These are phyloP conservation scores for Sistotremastrum niveocremeum DNA, from an alignment of 768 basidiomycete species.

Conservation along the genomic window DNA sequence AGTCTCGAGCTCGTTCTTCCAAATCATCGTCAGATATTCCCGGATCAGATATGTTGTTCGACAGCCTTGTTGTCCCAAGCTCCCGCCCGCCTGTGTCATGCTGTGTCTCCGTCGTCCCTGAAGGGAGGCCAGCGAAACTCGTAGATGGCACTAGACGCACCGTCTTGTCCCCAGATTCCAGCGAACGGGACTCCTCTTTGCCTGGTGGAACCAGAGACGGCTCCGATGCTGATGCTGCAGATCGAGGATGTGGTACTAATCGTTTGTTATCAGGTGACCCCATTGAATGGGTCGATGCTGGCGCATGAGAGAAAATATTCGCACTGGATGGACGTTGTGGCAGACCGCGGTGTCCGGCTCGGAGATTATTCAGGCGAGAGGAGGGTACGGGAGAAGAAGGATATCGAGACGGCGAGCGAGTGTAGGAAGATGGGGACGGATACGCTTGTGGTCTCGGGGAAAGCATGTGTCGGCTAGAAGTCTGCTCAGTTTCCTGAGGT, in stretches of 20 bases:
- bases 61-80: too few relatives aligned
- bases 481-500: too few relatives aligned
- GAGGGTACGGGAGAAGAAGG: too few relatives aligned
- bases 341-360: too few relatives aligned
- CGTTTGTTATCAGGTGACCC: neutral
- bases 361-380: too few relatives aligned
- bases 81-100: too few relatives aligned
- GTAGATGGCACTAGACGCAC: slow-evolving; percentile 9
- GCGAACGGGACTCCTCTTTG: slow-evolving; percentile 30
- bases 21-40: slow-evolving; percentile 26
- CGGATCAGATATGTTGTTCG: too few relatives aligned
- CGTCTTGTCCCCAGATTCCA: slow-evolving; percentile 26
- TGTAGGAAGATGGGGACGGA: too few relatives aligned
- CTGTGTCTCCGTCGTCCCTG: neutral
- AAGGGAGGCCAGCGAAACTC: neutral
- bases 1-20: slow-evolving; percentile 50
- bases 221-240: slow-evolving; percentile 67
- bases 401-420: too few relatives aligned
- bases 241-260: slow-evolving; percentile 35
- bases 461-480: too few relatives aligned
- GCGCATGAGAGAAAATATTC: neutral
- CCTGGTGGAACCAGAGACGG: slow-evolving; percentile 54
- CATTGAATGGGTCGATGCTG: neutral
- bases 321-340: too few relatives aligned
- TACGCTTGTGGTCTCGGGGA: too few relatives aligned